These are phyloP conservation scores for Irpex sp. DNA, from an alignment of 1,284 basidiomycete species.

Conservation along the genomic window DNA sequence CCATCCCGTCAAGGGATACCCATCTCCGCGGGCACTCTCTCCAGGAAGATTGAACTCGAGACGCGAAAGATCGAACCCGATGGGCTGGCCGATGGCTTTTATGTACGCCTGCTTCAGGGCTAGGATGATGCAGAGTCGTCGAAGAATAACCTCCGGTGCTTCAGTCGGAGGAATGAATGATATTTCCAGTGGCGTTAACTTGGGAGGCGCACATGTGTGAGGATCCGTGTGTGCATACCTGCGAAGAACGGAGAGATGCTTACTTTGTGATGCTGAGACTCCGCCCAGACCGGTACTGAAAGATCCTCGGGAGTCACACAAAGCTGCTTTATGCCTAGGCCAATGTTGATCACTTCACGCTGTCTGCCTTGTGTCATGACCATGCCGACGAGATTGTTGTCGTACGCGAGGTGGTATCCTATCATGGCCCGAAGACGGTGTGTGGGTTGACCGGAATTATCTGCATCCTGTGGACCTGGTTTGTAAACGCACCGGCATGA, in stretches of 20 bases:
- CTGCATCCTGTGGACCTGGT: slow-evolving; percentile 29
- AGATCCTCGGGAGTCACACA: slow-evolving; percentile 55
- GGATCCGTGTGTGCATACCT: background rate
- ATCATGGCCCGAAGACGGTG: slow-evolving; percentile 68
- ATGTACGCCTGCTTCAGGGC: slow-evolving; percentile 77
- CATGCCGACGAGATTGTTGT: slow-evolving; percentile 70
- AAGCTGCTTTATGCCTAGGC: slow-evolving; percentile 67
- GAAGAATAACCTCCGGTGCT: slow-evolving; percentile 60
- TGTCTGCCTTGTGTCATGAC: slow-evolving; percentile 76
- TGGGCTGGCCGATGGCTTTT: slow-evolving; percentile 74
- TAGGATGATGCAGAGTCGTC: slow-evolving; percentile 69
- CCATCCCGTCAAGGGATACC: slow-evolving; percentile 67
- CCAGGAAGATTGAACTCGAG: slow-evolving; percentile 74
- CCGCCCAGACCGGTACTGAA: slow-evolving; percentile 56
- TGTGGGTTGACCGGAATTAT: slow-evolving; percentile 53
- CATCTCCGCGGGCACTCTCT: slow-evolving; percentile 59
- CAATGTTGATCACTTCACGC: slow-evolving; percentile 72
- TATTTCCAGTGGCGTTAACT: slow-evolving; percentile 65
- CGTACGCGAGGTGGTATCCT: slow-evolving; percentile 69
- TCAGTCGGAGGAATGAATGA: slow-evolving; percentile 46
- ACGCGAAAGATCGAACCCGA: slow-evolving; percentile 75
- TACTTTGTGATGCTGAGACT: slow-evolving; percentile 74
- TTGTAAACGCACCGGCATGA: slow-evolving; percentile 4
- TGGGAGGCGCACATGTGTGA: background rate
- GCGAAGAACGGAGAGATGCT: slow-evolving; percentile 13